These are phyloP conservation scores for Rauvolfia tetraphylla DNA, from an alignment of 257 asterid genomes.

Conservation along the genomic window DNA sequence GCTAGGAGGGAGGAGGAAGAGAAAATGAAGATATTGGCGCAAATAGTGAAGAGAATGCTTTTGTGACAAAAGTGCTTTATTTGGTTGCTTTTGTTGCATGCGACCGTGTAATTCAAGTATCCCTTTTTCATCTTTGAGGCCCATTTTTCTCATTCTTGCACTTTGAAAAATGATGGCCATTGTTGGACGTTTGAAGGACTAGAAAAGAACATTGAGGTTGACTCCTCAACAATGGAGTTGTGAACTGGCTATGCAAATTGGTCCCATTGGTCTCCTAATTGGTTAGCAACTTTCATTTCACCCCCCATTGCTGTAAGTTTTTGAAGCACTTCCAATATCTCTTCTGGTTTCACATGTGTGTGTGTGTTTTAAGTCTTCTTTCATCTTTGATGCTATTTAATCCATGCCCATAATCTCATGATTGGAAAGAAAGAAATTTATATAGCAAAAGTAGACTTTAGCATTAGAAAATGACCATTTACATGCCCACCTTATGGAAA, in stretches of 20 bases:
- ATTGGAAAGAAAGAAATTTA: constrained; percentile 2
- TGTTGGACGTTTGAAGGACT: constrained; percentile 52
- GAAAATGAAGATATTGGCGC: constrained; percentile 4
- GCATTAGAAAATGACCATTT: constrained; percentile 6
- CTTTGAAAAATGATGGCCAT: constrained; percentile 41
- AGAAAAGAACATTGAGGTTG: constrained; percentile 61
- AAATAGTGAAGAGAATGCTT: constrained; percentile 20
- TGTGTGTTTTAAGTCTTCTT: constrained; percentile 7
- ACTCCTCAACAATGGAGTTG: constrained; percentile 61
- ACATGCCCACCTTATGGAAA: constrained; percentile 1
- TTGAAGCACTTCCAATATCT: constrained; percentile 21
- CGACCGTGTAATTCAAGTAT: constrained; percentile 42
- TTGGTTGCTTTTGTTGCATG: constrained; percentile 67
- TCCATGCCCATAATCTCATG: constrained; percentile 9
- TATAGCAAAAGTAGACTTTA: neutral
- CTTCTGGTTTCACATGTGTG: constrained; percentile 35
- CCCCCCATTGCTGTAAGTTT: constrained; percentile 28
- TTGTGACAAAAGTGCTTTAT: constrained; percentile 34
- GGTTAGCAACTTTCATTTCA: constrained; percentile 47
- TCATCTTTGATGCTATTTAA: constrained; percentile 1
- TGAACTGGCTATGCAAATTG: constrained; percentile 40
- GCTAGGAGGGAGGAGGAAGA: neutral
- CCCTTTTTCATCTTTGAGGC: constrained; percentile 15
- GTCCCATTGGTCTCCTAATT: constrained; percentile 72
- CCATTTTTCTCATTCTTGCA: constrained; percentile 13